These are phyloP conservation scores for Phlebiopsis gigantea DNA, from an alignment of 768 basidiomycete species.

Conservation along the genomic window DNA sequence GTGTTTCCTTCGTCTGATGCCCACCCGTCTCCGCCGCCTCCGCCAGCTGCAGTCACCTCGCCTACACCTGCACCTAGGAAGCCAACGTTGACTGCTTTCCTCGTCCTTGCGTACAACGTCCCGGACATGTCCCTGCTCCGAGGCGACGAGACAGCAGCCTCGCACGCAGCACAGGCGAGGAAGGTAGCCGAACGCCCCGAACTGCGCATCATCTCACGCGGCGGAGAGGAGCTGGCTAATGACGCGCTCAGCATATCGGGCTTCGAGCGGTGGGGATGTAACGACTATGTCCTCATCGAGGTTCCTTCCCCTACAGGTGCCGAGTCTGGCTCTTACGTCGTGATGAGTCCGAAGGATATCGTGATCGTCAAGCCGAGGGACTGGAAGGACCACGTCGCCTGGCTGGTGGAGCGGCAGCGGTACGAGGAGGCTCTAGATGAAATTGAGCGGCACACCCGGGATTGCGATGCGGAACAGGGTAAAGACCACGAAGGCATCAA, in stretches of 20 bases:
- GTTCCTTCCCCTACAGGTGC: conserved; percentile 24
- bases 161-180: conserved; percentile 70
- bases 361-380: conserved; percentile 87
- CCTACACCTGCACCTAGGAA: conserved; percentile 21
- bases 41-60: conserved; percentile 11
- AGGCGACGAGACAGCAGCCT: conserved; percentile 59
- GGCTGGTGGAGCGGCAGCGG: conserved; percentile 81
- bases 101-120: conserved; percentile 83
- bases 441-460: conserved; percentile 60
- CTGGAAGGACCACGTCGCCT: conserved; percentile 81
- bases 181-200: conserved; percentile 91
- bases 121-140: conserved; percentile 60
- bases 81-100: conserved; percentile 57
- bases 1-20: conserved; percentile 23
- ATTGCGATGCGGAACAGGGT: conserved; percentile 15
- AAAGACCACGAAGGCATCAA: conserved; percentile 37
- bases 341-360: conserved; percentile 81
- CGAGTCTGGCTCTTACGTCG: conserved; percentile 60
- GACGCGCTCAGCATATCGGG: conserved; percentile 78
- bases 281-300: conserved; percentile 79
- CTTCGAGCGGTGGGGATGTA: conserved; percentile 84
- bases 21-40: neutral
- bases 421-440: conserved; percentile 89
- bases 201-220: conserved; percentile 82
- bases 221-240: conserved; percentile 81